Evolutionary conservation across 2,329 filamentous ascomycete species (phyloP).

Genomic region (Aspergillus costaricaensis): DNA sequence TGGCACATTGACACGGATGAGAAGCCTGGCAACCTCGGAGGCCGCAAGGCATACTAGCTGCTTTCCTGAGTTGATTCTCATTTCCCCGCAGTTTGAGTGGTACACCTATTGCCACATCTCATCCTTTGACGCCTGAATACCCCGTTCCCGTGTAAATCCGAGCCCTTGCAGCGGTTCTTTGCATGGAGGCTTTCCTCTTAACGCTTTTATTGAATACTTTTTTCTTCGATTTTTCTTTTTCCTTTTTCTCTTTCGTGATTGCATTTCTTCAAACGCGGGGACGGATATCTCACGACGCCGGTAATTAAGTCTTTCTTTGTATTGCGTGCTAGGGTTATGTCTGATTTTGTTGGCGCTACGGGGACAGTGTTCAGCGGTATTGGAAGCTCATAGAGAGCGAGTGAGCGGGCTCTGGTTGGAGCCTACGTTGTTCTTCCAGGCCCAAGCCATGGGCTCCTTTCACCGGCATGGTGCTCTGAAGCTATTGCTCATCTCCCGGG

Average conservation of each 20-base stretch:
- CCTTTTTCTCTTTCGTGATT: conserved; percentile 19
- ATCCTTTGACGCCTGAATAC: conserved; percentile 10
- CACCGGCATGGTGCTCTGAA: not conserved
- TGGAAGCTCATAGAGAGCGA: conserved; percentile 28
- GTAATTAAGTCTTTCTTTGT: conserved; percentile 36
- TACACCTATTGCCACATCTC: conserved; percentile 4
- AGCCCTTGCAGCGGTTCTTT: conserved; percentile 18
- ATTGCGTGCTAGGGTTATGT: conserved; percentile 32
- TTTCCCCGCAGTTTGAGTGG: not conserved
- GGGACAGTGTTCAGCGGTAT: conserved; percentile 37
- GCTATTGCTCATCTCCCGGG: not conserved
- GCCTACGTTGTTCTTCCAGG: conserved; percentile 14
- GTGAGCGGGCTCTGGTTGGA: conserved; percentile 21
- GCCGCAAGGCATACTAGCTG: conserved; percentile 42
- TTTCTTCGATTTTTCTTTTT: conserved; percentile 16
- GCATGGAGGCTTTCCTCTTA: conserved; percentile 15
- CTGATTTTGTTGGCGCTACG: conserved; percentile 38
- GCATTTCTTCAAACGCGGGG: conserved; percentile 23
- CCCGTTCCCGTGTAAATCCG: conserved; percentile 23
- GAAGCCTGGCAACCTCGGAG: conserved; percentile 73
- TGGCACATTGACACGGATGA: conserved; percentile 98
- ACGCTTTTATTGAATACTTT: conserved; percentile 20
- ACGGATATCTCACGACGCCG: conserved; percentile 36
- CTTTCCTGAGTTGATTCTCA: conserved; percentile 10
- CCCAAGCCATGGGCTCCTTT: conserved; percentile 1